Base-by-base conservation (phyloP, 495 filamentous ascomycete species). In the Penicillium chermesinum region DNA sequence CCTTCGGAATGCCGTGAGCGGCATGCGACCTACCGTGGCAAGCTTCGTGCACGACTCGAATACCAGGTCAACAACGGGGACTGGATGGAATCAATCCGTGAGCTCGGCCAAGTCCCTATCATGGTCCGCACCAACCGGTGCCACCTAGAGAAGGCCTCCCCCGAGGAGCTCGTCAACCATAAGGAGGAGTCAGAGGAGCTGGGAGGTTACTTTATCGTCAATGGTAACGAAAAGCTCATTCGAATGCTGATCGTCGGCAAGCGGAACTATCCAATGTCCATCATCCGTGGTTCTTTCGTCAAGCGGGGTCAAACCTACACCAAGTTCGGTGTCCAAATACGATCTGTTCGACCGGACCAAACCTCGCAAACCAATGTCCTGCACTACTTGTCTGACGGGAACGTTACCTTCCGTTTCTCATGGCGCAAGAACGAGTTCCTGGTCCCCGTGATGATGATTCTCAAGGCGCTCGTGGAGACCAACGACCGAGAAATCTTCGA, bases 401-500 rank as follows among this genome's bases (percentile, higher is more conserved):
- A 96, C 64, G 81, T 96, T 49, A 96, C 87, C 2, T 95, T 98
- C 73, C 80, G 93, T 33, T 97, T 98, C 68, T 96, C 91, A 1
- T 98, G 93, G 93, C 78, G 91, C 52, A 98, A 98, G 75, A 88
- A 88, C 53, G 93, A 97, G 69, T 98, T 86, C 61, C 77, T 96
- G 17, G 78, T 98, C 12, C 93, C 93, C 14, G 87, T 89, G 49
- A 84, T 96, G 79, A 96, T 98, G 93, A 80, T 96, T 12, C 67
- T 98, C 51, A 97, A 96, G 72, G 93, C 93, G 2, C 77, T 98
- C 37, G 79, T 90, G 15, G 91, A 98, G 66, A 97, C 93, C 10
- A 97, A 95, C 56, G 93, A 98, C 55, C 82, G 89, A 42, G 90
- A 95, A 60, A 93, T 98, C 39, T 98, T 91, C 54, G 91, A 98